These are phyloP conservation scores for Gossypium raimondii DNA, from an alignment of 345 rosid genomes.

Conservation along the genomic window DNA sequence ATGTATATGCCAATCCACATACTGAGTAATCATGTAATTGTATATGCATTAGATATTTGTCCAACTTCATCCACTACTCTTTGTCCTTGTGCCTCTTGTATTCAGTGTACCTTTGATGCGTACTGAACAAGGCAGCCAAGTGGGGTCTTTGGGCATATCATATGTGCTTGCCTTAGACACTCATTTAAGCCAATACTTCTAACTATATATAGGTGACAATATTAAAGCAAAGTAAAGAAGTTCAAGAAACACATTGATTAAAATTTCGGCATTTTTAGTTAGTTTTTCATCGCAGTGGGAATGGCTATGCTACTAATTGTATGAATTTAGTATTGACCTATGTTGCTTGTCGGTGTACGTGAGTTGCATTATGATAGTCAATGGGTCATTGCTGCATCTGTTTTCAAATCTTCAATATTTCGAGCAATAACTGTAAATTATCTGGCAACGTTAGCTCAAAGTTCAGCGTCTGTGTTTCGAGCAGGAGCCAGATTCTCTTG, in stretches of 20 bases:
- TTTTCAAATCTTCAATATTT: not conserved
- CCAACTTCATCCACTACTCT: not conserved
- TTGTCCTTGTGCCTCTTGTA: not conserved
- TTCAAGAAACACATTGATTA: not conserved
- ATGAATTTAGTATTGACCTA: not conserved
- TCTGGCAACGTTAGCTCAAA: not conserved
- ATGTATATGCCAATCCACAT: not conserved
- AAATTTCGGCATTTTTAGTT: not conserved
- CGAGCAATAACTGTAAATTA: not conserved
- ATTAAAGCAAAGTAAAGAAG: not conserved
- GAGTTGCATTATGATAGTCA: not conserved
- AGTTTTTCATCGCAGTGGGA: not conserved
- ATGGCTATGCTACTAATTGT: not conserved
- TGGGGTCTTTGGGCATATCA: not conserved
- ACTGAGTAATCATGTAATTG: not conserved
- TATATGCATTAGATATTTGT: not conserved
- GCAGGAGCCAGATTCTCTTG: constrained; percentile 85
- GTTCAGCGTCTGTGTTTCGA: constrained; percentile 13
- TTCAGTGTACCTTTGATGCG: not conserved
- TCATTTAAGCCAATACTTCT: not conserved
- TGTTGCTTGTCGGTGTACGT: not conserved
- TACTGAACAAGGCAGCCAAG: not conserved
- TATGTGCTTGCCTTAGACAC: not conserved
- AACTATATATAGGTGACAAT: not conserved
- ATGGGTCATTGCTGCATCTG: not conserved